These are phyloP conservation scores for Komagataella pastoris DNA, from an alignment of 805 yeast species.

Conservation along the genomic window DNA sequence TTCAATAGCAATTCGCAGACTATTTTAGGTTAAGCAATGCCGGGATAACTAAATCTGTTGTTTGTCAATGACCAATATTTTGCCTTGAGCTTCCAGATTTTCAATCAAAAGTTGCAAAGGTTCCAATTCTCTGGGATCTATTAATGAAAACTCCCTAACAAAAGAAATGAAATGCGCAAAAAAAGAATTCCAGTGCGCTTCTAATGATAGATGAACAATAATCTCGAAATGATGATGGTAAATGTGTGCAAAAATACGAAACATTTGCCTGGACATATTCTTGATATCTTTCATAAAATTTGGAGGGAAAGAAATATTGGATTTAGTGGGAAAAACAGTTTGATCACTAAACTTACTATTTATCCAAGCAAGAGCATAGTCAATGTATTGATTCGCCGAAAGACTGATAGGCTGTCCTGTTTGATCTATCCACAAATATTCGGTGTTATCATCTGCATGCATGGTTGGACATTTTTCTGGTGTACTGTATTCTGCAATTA, in stretches of 20 bases:
- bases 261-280: constrained; percentile 84
- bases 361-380: constrained; percentile 84
- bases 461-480: constrained; percentile 84
- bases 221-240: constrained; percentile 93
- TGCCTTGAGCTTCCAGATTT: constrained; percentile 75
- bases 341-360: constrained; percentile 81
- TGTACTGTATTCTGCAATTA: constrained; percentile 82
- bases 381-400: constrained; percentile 90
- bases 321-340: constrained; percentile 80
- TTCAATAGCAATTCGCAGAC: too few species aligned
- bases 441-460: constrained; percentile 92
- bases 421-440: constrained; percentile 75
- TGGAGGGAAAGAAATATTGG: constrained; percentile 83
- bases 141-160: constrained; percentile 67
- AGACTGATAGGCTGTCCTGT: constrained; percentile 65
- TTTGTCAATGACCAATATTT: constrained; percentile 26
- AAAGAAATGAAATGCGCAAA: constrained; percentile 91
- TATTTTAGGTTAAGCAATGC: neutral
- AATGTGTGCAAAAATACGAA: constrained; percentile 89
- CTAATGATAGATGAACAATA: constrained; percentile 79
- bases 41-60: neutral
- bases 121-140: constrained; percentile 67
- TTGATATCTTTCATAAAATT: constrained; percentile 72
- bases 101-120: constrained; percentile 73
- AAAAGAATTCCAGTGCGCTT: constrained; percentile 96